phyloP scores from a whole-genome alignment of 345 rosid species.

The Rhodomyrtus tomentosa region DNA sequence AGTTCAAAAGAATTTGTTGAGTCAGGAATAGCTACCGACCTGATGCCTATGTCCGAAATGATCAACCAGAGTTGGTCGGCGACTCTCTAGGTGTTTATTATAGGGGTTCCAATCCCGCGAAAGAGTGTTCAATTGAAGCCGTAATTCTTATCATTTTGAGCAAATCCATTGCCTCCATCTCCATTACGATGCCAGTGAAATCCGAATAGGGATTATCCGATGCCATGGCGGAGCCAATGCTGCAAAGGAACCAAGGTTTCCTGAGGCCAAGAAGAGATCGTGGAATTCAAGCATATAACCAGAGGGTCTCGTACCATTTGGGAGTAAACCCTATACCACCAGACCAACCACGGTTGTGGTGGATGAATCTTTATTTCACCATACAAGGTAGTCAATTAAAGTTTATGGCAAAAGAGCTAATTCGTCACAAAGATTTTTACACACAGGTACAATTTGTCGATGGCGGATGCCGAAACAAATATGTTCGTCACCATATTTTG shows the following conservation, averaged over 20 bases:
- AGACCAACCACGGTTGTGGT: neutral
- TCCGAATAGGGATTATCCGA: too few relatives aligned
- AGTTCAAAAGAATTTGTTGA: too few relatives aligned
- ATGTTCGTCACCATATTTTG: neutral
- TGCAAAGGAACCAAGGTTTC: neutral
- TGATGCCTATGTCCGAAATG: neutral
- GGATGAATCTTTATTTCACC: neutral
- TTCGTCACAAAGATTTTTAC: neutral
- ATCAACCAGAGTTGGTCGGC: neutral
- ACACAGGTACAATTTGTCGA: neutral
- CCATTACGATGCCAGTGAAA: too few relatives aligned
- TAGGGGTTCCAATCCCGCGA: neutral
- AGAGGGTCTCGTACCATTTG: neutral
- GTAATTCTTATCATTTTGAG: neutral
- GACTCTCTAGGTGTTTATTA: rapidly evolving
- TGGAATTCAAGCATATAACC: too few relatives aligned
- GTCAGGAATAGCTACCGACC: neutral
- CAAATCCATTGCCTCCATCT: neutral
- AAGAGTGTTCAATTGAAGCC: neutral
- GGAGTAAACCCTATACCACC: neutral
- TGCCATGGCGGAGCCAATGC: neutral
- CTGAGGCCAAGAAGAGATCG: neutral
- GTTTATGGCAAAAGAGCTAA: too few relatives aligned
- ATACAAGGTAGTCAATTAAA: neutral
- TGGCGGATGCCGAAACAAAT: too few relatives aligned